Evolutionary conservation across 129 eudicot genomes (phyloP).

Genomic region (Rutidosis leptorrhynchoides): DNA sequence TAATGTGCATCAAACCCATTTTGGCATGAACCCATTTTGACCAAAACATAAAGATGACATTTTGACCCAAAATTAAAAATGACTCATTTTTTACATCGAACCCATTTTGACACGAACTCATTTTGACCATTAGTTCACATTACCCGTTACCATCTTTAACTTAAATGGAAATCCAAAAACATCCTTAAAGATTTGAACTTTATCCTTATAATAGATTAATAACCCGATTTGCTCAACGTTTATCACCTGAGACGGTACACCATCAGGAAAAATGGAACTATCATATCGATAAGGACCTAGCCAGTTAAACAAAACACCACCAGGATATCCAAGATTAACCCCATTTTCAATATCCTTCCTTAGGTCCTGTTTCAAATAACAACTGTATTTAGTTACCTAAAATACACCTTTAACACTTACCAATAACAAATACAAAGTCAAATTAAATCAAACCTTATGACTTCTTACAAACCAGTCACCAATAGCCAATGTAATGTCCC

Average conservation of each 20-base stretch:
- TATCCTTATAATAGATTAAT: conserved; percentile 18
- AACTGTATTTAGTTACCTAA: conserved; percentile 27
- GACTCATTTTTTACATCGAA: neutral
- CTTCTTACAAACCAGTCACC: conserved; percentile 85
- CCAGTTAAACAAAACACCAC: conserved; percentile 82
- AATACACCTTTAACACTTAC: neutral
- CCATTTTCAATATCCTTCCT: conserved; percentile 71
- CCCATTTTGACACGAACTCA: neutral
- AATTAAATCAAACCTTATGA: conserved; percentile 64
- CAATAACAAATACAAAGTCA: neutral
- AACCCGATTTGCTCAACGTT: conserved; percentile 86
- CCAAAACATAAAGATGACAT: neutral
- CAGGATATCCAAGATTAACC: conserved; percentile 73
- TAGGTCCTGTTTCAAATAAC: conserved; percentile 57
- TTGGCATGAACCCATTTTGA: too few species aligned
- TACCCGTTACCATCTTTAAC: neutral
- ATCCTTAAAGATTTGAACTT: neutral
- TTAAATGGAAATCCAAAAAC: neutral
- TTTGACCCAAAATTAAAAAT: neutral
- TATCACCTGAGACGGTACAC: conserved; percentile 53
- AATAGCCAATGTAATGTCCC: conserved; percentile 82
- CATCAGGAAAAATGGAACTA: conserved; percentile 50
- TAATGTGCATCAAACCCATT: too few species aligned
- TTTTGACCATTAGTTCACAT: neutral
- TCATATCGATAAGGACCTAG: conserved; percentile 86